Base-by-base conservation (phyloP, 225 moss, liverwort and hornwort species). In the Marchantia paleacea region DNA sequence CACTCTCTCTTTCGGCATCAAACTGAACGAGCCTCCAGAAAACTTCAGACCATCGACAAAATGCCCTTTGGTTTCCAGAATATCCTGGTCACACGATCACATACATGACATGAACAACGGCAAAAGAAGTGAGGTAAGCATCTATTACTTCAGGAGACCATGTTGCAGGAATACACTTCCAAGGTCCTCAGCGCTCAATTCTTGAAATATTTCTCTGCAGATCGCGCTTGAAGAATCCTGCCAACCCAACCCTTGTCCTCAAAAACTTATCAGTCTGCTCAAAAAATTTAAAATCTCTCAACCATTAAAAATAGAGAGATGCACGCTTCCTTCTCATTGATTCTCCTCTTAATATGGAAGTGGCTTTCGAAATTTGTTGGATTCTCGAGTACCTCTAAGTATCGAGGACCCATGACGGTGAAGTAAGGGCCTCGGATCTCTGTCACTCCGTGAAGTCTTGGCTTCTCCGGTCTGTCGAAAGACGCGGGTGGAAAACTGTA, bases 401-500 rank as follows among this genome's bases (percentile, higher is more conserved):
- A 82, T 20, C 83, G 81, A 28, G 90, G 83, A 72, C 89, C 93
- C 82, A 84, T 86, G 69, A 89, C 84, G 84, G 89, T 86, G 82
- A 89, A 91, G 55, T 90, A 89, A 24, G 93, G 91, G 52, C 93
- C 93, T 67, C 87, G 90, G 83, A 93, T 83, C 75, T 93, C 93
- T 15, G 93, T 93, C 69, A 93, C 52, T 52, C 93, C 93, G 47
- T 82, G 81, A 68, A 70, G 60, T 13, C 89, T 86, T 28, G 88
- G 89, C 84, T 84, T 91, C 77, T 79, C 79, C 31, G 73, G 69
- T 78, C 80, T 85, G 76, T 58, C 71, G 67, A 47, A 71, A 73
- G 82, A 62, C 25, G 85, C 75, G 58, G 60, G 10, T 19, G 86
- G 83, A 55, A 86, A 83, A 19, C 55, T 81, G 28, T 72, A 83